These are phyloP conservation scores for Micractinium conductrix DNA, from an alignment of 139 green algal genomes.

Conservation along the genomic window DNA sequence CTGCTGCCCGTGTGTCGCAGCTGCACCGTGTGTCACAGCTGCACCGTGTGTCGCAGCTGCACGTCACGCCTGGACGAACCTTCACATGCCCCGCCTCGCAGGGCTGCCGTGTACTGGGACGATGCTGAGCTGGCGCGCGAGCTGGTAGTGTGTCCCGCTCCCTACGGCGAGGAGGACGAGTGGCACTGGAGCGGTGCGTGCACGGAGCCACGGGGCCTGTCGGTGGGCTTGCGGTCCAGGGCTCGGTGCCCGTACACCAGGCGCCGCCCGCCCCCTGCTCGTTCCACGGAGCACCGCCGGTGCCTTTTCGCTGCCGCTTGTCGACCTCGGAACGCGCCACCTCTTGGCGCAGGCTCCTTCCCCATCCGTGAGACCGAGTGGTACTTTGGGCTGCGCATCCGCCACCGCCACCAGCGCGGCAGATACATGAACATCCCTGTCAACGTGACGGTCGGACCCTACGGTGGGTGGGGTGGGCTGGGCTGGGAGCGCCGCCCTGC, in stretches of 20 bases:
- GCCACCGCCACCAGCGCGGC: slow-evolving; percentile 25
- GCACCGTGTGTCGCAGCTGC: not conserved
- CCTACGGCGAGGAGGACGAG: slow-evolving; percentile 25
- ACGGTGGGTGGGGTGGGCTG: slow-evolving; percentile 48
- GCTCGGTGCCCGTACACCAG: too few relatives aligned
- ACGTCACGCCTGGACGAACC: too few relatives aligned
- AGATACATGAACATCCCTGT: slow-evolving; percentile 85
- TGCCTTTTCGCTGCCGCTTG: too few relatives aligned
- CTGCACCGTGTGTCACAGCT: not conserved
- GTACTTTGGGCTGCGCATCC: slow-evolving; percentile 85
- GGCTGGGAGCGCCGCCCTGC: too few relatives aligned
- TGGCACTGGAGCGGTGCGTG: slow-evolving; percentile 68
- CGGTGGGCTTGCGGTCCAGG: not conserved
- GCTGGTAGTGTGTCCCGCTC: slow-evolving; percentile 71
- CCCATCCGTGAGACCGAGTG: slow-evolving; percentile 60
- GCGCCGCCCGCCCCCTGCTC: too few relatives aligned
- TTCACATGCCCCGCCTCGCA: too few relatives aligned
- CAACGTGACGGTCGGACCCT: slow-evolving; percentile 82
- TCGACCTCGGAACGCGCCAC: too few relatives aligned
- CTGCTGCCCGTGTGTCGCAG: not conserved
- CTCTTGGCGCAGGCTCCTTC: slow-evolving; percentile 61
- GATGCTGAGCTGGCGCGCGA: slow-evolving; percentile 60
- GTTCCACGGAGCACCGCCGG: too few relatives aligned
- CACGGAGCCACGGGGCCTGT: too few relatives aligned
- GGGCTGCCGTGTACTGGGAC: slow-evolving; percentile 77